Base-by-base conservation (phyloP, 257 asterid species). In the Linaria vulgaris region DNA sequence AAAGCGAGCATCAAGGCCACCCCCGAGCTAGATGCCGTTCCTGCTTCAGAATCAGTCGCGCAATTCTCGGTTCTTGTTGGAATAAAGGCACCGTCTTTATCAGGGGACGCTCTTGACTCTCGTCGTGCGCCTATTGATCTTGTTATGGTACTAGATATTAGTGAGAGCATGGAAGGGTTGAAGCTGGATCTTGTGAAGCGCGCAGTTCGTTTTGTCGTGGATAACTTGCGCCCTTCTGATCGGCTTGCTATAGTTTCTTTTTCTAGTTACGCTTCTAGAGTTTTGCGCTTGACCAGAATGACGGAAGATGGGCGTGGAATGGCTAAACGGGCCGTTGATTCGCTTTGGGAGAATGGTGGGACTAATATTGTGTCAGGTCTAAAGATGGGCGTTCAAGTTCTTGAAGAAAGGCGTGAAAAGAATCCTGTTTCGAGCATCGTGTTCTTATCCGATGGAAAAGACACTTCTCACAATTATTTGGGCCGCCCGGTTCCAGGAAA, bases 111-210 rank as follows among this genome's bases (percentile, higher is more conserved):
- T 2, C 11, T 55, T n/a, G 38, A 9, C 56, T 7, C 52, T n/a
- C 61, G 66, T 12, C 79, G 80, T 0, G 82, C 78, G 12, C 63
- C 85, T 13, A 15, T 73, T n/a, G 78, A 76, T 69, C 78, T 79
- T 3, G 85, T 76, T 0, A 66, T 69, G 0, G 83, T 78, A 17
- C 72, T 78, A 0, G 83, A 78, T 43, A 73, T 73, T n/a, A 76
- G 78, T 9, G 57, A 72, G 12, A 79, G 82, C 69, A 79, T 77
- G 80, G 0, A 0, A 0, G 80, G 82, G 9, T 10, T 13, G 0
- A 80, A 80, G 53, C 3, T 80, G 46, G 13, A n/a, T 10, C 75
- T 79, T 5, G 4, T 75, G 1, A 71, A 80, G 50, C 65, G 63
- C 3, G 81, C 84, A 0, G 76, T 61, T 14, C 30, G 22, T 5